phyloP scores from a whole-genome alignment of 345 rosid genomes.

The Hibiscus trionum region DNA sequence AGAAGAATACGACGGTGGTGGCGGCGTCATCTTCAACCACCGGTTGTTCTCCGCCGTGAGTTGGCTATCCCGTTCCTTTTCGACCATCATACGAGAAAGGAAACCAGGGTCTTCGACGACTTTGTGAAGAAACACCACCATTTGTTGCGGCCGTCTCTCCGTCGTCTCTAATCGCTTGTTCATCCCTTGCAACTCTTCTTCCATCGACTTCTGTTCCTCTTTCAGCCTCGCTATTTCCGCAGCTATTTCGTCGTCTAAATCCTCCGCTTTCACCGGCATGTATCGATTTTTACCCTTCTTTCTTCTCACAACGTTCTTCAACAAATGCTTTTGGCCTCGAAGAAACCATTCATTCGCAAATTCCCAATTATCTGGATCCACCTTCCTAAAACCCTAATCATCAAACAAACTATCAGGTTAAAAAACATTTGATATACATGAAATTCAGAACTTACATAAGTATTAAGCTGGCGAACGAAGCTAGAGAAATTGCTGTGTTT shows the following conservation, averaged over 20 bases:
- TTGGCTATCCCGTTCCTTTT: constrained; percentile 35
- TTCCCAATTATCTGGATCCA: constrained; percentile 93
- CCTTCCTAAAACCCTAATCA: constrained; percentile 75
- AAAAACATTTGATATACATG: not conserved
- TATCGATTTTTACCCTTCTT: constrained; percentile 43
- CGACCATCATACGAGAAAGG: constrained; percentile 55
- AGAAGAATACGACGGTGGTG: constrained; percentile 18
- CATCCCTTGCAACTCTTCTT: constrained; percentile 64
- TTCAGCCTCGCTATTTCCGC: constrained; percentile 70
- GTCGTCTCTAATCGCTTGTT: constrained; percentile 62
- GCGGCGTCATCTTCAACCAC: constrained; percentile 32
- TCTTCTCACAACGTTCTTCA: constrained; percentile 62
- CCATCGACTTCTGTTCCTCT: constrained; percentile 58
- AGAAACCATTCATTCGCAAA: constrained; percentile 88
- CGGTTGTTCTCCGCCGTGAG: constrained; percentile 38
- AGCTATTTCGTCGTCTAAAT: constrained; percentile 43
- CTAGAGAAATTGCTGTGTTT: constrained; percentile 96
- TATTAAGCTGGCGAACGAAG: constrained; percentile 90
- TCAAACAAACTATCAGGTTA: not conserved
- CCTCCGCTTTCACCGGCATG: constrained; percentile 21
- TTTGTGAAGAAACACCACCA: constrained; percentile 77
- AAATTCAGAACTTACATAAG: constrained; percentile 48
- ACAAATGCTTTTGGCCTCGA: constrained; percentile 75
- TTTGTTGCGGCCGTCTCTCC: constrained; percentile 78
- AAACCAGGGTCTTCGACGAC: constrained; percentile 76